Percentiles rank a stretch among this genome's conserved stretches.
These are phyloP conservation scores for Globisporangium uncinulatum DNA, from an alignment of 352 stramenopile species.

Conservation along the genomic window DNA sequence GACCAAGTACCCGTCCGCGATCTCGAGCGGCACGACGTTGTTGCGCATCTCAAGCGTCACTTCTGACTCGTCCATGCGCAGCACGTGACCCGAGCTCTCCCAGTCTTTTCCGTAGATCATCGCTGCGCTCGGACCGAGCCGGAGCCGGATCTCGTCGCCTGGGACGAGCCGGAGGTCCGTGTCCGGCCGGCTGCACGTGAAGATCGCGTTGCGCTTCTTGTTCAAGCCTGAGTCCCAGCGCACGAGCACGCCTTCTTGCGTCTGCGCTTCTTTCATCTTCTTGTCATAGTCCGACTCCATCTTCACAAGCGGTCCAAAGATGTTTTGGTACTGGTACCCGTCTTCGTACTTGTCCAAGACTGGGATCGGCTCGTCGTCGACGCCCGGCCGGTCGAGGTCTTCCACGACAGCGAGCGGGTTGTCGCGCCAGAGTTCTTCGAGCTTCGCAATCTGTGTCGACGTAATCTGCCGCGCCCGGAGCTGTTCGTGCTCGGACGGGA, in stretches of 20 bases:
- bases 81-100: conserved; percentile 94
- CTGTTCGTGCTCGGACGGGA: conserved; percentile 89
- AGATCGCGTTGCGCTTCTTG: conserved; percentile 96
- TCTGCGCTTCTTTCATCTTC: conserved; percentile 98
- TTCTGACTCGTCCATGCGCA: conserved; percentile 78
- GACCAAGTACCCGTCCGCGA: conserved; percentile 95
- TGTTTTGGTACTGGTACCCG: conserved; percentile 99
- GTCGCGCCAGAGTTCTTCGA: conserved; percentile 94
- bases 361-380: conserved; percentile 84
- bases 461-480: conserved; percentile 93
- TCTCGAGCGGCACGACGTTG: conserved; percentile 84
- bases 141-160: conserved; percentile 96
- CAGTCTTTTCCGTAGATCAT: conserved; percentile 87
- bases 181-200: conserved; percentile 89
- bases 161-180: conserved; percentile 90
- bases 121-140: conserved; percentile 76
- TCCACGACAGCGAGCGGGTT: conserved; percentile 95
- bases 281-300: conserved; percentile 99
- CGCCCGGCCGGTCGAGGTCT: conserved; percentile 92
- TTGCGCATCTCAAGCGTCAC: conserved; percentile 85
- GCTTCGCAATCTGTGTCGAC: conserved; percentile 84
- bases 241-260: conserved; percentile 90
- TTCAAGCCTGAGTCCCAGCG: conserved; percentile 95
- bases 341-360: conserved; percentile 96
- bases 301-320: conserved; percentile 99